phyloP scores from a whole-genome alignment of 805 yeast genomes.

The Ogataea wickerhamii region DNA sequence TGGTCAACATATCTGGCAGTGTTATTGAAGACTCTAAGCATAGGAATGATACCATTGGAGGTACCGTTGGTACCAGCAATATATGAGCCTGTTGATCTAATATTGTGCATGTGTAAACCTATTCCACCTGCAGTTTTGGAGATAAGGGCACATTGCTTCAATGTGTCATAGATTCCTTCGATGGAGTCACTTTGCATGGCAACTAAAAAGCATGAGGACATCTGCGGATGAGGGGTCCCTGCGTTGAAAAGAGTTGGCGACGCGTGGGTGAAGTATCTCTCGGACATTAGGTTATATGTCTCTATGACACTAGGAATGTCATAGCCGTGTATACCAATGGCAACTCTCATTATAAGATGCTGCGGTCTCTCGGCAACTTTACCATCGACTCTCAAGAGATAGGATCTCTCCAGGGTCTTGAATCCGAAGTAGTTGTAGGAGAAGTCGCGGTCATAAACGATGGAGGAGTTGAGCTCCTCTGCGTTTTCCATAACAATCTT shows the following conservation, averaged over 20 bases:
- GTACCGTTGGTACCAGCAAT: constrained; percentile 63
- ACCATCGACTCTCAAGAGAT: constrained; percentile 50
- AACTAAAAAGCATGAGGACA: constrained; percentile 61
- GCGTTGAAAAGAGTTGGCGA: constrained; percentile 62
- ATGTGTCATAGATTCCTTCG: constrained; percentile 59
- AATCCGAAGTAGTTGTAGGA: constrained; percentile 57
- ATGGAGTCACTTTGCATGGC: constrained; percentile 64
- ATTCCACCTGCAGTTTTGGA: constrained; percentile 64
- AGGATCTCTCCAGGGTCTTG: constrained; percentile 58
- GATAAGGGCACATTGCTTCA: constrained; percentile 58
- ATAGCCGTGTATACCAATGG: constrained; percentile 56
- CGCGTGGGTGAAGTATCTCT: constrained; percentile 56
- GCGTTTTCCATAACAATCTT: constrained; percentile 60
- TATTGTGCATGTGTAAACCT: constrained; percentile 58
- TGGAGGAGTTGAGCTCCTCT: constrained; percentile 66
- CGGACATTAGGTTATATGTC: constrained; percentile 57
- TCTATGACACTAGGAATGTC: constrained; percentile 52
- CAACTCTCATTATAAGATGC: constrained; percentile 59
- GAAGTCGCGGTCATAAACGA: constrained; percentile 67
- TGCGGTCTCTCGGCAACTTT: constrained; percentile 61
- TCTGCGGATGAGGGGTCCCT: constrained; percentile 57
- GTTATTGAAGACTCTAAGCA: constrained; percentile 60
- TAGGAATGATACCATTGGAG: constrained; percentile 59
- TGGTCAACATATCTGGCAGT: constrained; percentile 64
- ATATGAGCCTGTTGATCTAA: constrained; percentile 56